phyloP scores from a whole-genome alignment of 139 green algal genomes.

The Eudorina sp. region DNA sequence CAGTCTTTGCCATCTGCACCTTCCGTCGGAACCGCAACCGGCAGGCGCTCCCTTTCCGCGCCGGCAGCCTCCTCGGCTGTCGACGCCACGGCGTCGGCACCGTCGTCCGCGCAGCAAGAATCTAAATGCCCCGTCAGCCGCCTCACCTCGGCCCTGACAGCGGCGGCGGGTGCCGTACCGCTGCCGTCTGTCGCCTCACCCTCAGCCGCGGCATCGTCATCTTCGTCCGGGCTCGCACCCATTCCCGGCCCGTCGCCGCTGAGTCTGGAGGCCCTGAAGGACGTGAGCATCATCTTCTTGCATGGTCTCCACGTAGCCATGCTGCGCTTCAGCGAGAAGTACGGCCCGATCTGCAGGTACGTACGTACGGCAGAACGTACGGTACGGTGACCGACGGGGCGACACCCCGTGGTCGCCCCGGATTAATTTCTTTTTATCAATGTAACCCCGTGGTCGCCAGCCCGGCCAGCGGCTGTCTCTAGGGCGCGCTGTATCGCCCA shows the following conservation, averaged over 20 bases:
- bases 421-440: no score
- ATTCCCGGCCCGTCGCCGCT: slow-evolving; percentile 9
- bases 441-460: no score
- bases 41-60: background rate
- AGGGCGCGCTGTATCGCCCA: no score
- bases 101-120: background rate
- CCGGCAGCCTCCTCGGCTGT: background rate
- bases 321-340: slow-evolving; percentile 65
- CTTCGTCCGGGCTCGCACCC: background rate
- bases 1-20: background rate
- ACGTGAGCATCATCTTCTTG: slow-evolving; percentile 65
- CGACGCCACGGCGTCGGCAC: background rate
- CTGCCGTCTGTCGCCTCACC: background rate
- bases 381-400: no score
- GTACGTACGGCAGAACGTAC: background rate
- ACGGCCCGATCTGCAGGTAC: slow-evolving; percentile 69
- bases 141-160: background rate
- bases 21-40: background rate
- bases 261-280: slow-evolving; percentile 24
- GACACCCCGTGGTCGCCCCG: no score
- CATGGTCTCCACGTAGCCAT: slow-evolving; percentile 73
- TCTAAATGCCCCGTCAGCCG: background rate
- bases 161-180: background rate
- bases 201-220: background rate
- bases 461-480: no score